Evolutionary conservation across 345 rosid genomes (phyloP), one percentile per base, ranked within the genome.

Genomic region (Viola odorata): DNA sequence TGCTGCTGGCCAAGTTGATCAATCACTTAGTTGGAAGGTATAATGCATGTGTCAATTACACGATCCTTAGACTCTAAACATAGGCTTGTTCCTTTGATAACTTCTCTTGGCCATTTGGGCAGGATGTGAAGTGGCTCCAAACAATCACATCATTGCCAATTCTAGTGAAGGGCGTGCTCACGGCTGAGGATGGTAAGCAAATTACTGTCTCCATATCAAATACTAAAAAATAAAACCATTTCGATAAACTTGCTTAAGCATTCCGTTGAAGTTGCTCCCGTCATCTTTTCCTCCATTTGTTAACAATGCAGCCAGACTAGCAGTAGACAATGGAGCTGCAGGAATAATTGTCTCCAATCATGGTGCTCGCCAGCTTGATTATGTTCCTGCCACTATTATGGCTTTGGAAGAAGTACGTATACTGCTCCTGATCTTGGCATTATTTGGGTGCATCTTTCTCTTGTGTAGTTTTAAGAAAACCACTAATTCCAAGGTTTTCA

Each of bases 351-450:
- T 91, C 32, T 91, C 98, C 61, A 91, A 91, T 57, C 98, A 91
- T 2, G 96, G 98, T 64, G 98, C 95, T 41, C 95, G 98, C 57
- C 98, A 91, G 64, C 96, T 91, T 13, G 98, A 91, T 77, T 87
- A 84, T 70, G 87, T 82, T 16, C 98, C 98, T 23, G 86, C 96
- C 45, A 85, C 98, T 60, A 86, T 89, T 66, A 62, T 70, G 78
- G 95, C 90, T 15, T 71, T 94, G 69, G 97, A 94, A 76, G 99
- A 88, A 96, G 97, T 92, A 65, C 1, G 14, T 52, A 36, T 15
- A 41, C 54, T 50, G 12, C 1, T 45, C 3, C 13, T 51, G 39
- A 7, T 57, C 39, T 23, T 58, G 11, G 1, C 23, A n/a, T 12
- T 42, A 17, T 39, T 16, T 13, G 12, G n/a, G n/a, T 36, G 55